Percentiles rank a stretch among this genome's conserved stretches.
These are phyloP conservation scores for Micractinium sp. DNA, from an alignment of 139 green algal genomes.

Conservation along the genomic window DNA sequence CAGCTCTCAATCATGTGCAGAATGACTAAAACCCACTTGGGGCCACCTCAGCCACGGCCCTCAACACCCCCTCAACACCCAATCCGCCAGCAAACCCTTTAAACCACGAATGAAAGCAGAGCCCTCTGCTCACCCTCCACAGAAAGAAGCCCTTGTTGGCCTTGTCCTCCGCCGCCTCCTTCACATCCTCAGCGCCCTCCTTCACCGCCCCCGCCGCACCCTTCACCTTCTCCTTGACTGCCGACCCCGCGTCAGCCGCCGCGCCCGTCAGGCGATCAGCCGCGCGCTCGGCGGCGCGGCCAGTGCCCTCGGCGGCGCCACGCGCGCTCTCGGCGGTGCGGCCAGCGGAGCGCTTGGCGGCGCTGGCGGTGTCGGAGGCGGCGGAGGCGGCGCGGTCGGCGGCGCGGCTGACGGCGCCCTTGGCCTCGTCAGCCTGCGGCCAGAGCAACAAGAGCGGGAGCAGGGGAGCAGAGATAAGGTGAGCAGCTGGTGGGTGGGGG, in stretches of 20 bases:
- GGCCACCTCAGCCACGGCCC: too few species aligned
- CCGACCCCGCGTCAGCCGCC: not conserved
- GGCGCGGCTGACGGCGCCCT: not conserved
- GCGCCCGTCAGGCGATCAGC: not conserved
- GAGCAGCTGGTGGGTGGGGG: too few species aligned
- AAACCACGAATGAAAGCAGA: too few species aligned
- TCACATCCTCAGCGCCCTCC: not conserved
- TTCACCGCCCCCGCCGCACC: not conserved
- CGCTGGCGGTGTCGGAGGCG: not conserved
- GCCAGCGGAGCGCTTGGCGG: not conserved
- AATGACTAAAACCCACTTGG: too few species aligned
- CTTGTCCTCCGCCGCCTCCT: not conserved
- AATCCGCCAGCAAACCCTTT: too few species aligned
- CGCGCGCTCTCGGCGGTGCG: not conserved
- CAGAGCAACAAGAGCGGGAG: too few species aligned
- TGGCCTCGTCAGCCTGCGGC: constrained; percentile 13
- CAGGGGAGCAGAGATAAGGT: not conserved
- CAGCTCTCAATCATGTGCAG: too few species aligned
- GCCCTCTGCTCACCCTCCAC: constrained; percentile 2
- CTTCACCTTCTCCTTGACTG: not conserved
- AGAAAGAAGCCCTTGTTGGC: constrained; percentile 16
- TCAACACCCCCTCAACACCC: too few species aligned
- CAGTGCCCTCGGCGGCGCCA: not conserved
- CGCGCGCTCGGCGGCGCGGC: not conserved
- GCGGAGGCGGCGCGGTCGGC: not conserved